These are phyloP conservation scores for Tuber melanosporum DNA, from an alignment of 495 filamentous ascomycete genomes.

Conservation along the genomic window DNA sequence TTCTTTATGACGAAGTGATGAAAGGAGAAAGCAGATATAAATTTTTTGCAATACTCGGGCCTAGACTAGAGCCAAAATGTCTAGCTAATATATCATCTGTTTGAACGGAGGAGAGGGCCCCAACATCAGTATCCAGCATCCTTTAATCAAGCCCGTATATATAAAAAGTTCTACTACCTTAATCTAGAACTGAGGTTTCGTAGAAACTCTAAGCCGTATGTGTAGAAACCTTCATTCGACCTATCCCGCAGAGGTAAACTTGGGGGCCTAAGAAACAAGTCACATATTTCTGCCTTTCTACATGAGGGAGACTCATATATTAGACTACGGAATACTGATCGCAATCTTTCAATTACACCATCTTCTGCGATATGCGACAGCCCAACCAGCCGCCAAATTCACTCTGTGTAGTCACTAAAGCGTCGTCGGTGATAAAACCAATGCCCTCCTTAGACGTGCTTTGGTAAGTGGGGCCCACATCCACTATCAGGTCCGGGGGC, in stretches of 20 bases:
- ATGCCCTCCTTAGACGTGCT: slow-evolving; percentile 30
- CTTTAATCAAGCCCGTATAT: background rate
- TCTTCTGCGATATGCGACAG: slow-evolving; percentile 34
- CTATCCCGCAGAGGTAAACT: slow-evolving; percentile 30
- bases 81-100: slow-evolving; percentile 12
- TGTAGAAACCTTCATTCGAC: slow-evolving; percentile 29
- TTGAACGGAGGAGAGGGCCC: slow-evolving; percentile 32
- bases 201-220: slow-evolving; percentile 19
- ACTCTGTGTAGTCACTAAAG: slow-evolving; percentile 18
- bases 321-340: slow-evolving; percentile 34
- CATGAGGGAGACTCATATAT: slow-evolving; percentile 19
- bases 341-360: slow-evolving; percentile 30
- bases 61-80: slow-evolving; percentile 20
- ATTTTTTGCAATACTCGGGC: slow-evolving; percentile 33
- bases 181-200: slow-evolving; percentile 19
- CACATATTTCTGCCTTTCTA: background rate
- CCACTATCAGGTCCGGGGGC: slow-evolving; percentile 30
- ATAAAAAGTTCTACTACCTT: slow-evolving; percentile 11
- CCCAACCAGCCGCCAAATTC: slow-evolving; percentile 26
- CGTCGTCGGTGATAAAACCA: slow-evolving; percentile 25
- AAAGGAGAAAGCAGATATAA: background rate
- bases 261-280: slow-evolving; percentile 28
- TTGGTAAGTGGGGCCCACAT: slow-evolving; percentile 24
- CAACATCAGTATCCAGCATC: slow-evolving; percentile 36
- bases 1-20: background rate